Evolutionary conservation across 176 grass and related monocot genomes (phyloP).

Genomic region (Phragmites australis): DNA sequence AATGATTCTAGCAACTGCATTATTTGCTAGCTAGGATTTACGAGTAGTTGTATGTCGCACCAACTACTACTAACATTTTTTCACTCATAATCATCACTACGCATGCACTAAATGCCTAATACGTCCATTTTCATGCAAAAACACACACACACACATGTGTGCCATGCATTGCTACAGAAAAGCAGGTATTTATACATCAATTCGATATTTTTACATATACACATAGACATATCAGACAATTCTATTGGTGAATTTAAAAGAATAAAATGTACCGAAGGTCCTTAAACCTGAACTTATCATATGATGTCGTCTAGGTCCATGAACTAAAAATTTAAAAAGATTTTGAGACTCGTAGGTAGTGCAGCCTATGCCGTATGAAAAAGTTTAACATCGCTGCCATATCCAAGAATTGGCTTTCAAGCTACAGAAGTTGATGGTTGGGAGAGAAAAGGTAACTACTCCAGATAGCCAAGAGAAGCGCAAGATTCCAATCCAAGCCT

Average conservation of each 20-base stretch:
- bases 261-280: too few relatives aligned
- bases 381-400: background rate
- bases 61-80: too few relatives aligned
- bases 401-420: slow-evolving; percentile 40
- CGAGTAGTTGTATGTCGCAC: background rate
- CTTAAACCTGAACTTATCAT: too few relatives aligned
- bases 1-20: slow-evolving; percentile 4
- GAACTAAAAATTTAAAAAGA: too few relatives aligned
- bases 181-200: background rate
- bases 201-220: background rate
- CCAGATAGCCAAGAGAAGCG: background rate
- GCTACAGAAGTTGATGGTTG: slow-evolving; percentile 29
- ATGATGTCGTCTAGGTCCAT: too few relatives aligned
- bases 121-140: too few relatives aligned
- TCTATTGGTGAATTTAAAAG: too few relatives aligned
- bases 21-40: background rate
- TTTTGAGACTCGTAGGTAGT: background rate
- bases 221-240: too few relatives aligned
- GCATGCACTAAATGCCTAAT: too few relatives aligned
- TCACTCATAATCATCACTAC: too few relatives aligned
- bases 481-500: slow-evolving; percentile 29
- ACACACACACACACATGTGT: background rate
- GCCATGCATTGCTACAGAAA: background rate
- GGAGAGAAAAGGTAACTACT: background rate
- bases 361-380: background rate